These are phyloP conservation scores for Melanomma pulvis-pyrius DNA, from an alignment of 495 filamentous ascomycete species.

Conservation along the genomic window DNA sequence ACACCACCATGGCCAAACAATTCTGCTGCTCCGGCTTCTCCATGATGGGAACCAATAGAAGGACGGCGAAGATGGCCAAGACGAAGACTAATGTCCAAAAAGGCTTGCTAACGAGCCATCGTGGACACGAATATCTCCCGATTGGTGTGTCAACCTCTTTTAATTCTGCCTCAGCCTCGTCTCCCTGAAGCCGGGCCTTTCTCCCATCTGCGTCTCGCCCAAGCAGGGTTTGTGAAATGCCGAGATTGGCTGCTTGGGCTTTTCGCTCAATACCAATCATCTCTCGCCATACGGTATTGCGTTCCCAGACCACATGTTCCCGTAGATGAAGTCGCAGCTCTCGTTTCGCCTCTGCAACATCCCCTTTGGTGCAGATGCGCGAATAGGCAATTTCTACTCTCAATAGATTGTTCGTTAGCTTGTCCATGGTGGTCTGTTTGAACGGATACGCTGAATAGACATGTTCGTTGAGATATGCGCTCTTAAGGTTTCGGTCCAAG, in stretches of 20 bases:
- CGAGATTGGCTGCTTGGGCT: constrained; percentile 92
- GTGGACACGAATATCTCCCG: constrained; percentile 72
- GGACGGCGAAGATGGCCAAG: constrained; percentile 67
- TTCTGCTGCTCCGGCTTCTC: constrained; percentile 87
- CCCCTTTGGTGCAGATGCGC: constrained; percentile 76
- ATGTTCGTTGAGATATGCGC: constrained; percentile 69
- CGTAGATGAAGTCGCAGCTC: constrained; percentile 89
- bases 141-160: constrained; percentile 81
- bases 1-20: constrained; percentile 88
- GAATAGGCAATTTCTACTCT: constrained; percentile 80
- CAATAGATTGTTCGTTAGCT: constrained; percentile 68
- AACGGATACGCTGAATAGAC: constrained; percentile 81
- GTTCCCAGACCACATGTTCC: constrained; percentile 98
- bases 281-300: constrained; percentile 98
- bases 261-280: constrained; percentile 98
- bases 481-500: constrained; percentile 74
- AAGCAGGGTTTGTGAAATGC: constrained; percentile 74
- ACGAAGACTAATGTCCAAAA: constrained; percentile 77
- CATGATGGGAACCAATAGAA: constrained; percentile 78
- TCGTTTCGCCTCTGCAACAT: constrained; percentile 70
- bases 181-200: constrained; percentile 77
- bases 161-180: constrained; percentile 61
- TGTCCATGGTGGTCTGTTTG: constrained; percentile 64
- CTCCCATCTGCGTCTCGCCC: constrained; percentile 71
- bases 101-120: constrained; percentile 80